These are phyloP conservation scores for Aspergillus versicolor DNA, from an alignment of 2,329 filamentous ascomycete genomes.

Conservation along the genomic window DNA sequence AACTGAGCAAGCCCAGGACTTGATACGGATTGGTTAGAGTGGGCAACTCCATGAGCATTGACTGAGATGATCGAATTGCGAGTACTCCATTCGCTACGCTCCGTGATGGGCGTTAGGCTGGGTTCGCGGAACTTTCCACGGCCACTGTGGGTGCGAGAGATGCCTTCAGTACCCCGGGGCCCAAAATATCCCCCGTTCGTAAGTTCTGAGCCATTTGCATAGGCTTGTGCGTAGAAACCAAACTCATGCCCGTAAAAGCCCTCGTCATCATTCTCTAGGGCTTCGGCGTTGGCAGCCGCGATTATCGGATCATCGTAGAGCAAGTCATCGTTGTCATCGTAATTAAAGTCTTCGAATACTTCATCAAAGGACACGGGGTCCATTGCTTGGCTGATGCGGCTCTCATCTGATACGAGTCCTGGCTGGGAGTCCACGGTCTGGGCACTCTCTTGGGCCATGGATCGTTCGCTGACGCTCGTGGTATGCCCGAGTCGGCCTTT, in stretches of 20 bases:
- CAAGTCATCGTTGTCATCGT: constrained; percentile 63
- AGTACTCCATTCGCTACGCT: constrained; percentile 93
- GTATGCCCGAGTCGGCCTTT: constrained; percentile 72
- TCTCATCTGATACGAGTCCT: constrained; percentile 51
- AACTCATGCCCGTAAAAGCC: constrained; percentile 97
- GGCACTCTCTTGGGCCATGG: constrained; percentile 35
- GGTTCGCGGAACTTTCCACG: constrained; percentile 76
- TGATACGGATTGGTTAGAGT: constrained; percentile 55
- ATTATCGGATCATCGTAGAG: constrained; percentile 88
- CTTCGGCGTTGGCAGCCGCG: constrained; percentile 91
- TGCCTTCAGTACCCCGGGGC: constrained; percentile 63
- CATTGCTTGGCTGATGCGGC: constrained; percentile 48
- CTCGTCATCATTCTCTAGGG: constrained; percentile 85
- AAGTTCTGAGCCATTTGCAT: constrained; percentile 54
- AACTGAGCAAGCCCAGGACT: constrained; percentile 78
- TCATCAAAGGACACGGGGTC: constrained; percentile 41
- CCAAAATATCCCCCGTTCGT: constrained; percentile 88
- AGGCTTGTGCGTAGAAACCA: constrained; percentile 75
- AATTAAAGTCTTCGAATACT: constrained; percentile 50
- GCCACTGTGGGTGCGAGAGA: constrained; percentile 69
- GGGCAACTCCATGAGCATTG: constrained; percentile 50
- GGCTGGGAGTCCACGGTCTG: constrained; percentile 42
- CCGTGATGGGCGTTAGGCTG: constrained; percentile 92
- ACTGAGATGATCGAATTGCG: constrained; percentile 86
- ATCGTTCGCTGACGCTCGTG: constrained; percentile 47